Evolutionary conservation across 1,139 yeast species (phyloP).

Genomic region (Chernovozyma aurita): DNA sequence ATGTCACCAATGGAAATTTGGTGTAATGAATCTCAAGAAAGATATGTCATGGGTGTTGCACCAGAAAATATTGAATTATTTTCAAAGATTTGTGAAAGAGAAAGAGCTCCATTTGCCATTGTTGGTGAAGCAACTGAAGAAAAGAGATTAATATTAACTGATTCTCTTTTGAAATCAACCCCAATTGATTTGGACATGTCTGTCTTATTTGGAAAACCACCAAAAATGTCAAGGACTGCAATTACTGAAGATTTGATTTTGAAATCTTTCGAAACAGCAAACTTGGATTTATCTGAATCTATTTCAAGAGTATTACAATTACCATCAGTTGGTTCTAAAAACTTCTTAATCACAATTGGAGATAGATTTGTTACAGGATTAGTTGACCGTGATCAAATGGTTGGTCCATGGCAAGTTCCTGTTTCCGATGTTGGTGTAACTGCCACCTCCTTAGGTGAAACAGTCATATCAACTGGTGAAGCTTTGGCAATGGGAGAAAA

Average conservation of each 20-base stretch:
- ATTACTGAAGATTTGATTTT: slow-evolving; percentile 58
- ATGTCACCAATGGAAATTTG: slow-evolving; percentile 99
- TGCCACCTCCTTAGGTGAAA: slow-evolving; percentile 79
- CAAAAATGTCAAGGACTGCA: slow-evolving; percentile 86
- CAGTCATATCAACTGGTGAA: slow-evolving; percentile 76
- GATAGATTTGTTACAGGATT: slow-evolving; percentile 96
- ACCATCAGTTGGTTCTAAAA: slow-evolving; percentile 95
- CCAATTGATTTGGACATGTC: slow-evolving; percentile 98
- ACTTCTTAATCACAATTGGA: slow-evolving; percentile 93
- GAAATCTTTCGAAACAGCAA: slow-evolving; percentile 30
- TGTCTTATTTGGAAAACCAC: slow-evolving; percentile 95
- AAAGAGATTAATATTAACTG: slow-evolving; percentile 76
- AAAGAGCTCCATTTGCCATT: slow-evolving; percentile 93
- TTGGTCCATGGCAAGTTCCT: slow-evolving; percentile 99
- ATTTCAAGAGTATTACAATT: slow-evolving; percentile 77
- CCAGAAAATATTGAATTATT: slow-evolving; percentile 72
- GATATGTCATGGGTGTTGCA: slow-evolving; percentile 91
- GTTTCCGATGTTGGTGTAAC: slow-evolving; percentile 99
- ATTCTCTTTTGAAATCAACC: slow-evolving; percentile 65
- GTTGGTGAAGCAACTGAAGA: slow-evolving; percentile 93
- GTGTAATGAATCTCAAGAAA: slow-evolving; percentile 99
- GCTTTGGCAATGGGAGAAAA: slow-evolving; percentile 98
- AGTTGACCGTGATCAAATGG: slow-evolving; percentile 97
- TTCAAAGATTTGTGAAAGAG: slow-evolving; percentile 82
- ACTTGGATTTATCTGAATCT: slow-evolving; percentile 53